Base-by-base conservation (phyloP, 306 rosid genomes). In the Prunus mongolica region DNA sequence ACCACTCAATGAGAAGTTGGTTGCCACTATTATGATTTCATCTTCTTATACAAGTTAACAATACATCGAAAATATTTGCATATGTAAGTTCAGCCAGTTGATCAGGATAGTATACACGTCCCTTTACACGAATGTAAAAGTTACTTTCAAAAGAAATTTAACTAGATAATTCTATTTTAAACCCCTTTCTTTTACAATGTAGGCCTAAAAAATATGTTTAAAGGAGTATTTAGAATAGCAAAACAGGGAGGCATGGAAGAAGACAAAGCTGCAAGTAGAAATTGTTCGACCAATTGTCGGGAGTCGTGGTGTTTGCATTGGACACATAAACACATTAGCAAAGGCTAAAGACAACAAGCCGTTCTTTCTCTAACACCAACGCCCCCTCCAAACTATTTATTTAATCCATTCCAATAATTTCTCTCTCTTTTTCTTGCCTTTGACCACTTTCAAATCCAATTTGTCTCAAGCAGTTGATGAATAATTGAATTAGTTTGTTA, bases 331-430 rank as follows among this genome's bases (percentile, higher is more conserved):
- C 58, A 62, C 55, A 38, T 38, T 20, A 64, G 41, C 66, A 27
- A 27, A 58, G 28, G 4, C 45, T 55, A 79, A 79, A 77, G 72
- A 71, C 80, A 70, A 78, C 65, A n/a, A 74, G 69, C 78, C 82
- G 78, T n/a, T 69, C 24, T 69, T 20, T 71, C 22, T 52, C 72
- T 63, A 47, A 47, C 69, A 5, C 55, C n/a, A 51, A 12, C 28
- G 15, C 75, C 27, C 71, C 32, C 7, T 22, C 47, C 44, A 12
- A 56, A 28, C 13, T 50, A 78, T 65, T 58, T 67, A 44, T 3
- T 25, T 34, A 64, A 10, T 27, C 44, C 3, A n/a, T 51, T 30
- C 15, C 18, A 10, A 56, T 47, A 6, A 30, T 55, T 54, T 49
- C 18, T 54, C 19, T 38, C 6, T 74, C 12, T 28, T 2, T 79